Evolutionary conservation across 2,329 filamentous ascomycete genomes (phyloP), one percentile per base, ranked within the genome.

Genomic region (Exutisphaerella laricina): DNA sequence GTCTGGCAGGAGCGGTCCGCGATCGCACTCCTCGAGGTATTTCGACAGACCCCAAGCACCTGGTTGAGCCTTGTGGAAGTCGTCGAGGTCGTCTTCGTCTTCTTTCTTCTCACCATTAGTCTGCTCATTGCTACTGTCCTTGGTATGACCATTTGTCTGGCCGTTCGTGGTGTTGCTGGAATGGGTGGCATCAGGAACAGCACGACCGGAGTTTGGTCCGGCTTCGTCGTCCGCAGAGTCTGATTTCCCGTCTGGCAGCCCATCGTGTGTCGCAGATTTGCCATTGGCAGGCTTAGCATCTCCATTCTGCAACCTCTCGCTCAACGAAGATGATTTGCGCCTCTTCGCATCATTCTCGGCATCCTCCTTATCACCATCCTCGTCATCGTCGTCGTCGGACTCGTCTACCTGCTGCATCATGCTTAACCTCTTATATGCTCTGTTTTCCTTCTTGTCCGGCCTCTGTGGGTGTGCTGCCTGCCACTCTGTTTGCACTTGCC

Each of bases 401-500:
- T 41, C 38, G 1, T 37, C 32, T n/a, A 36, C 23, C 22, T 38
- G 35, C 21, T 51, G 40, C 50, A 55, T 51, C 37, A 48, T 29
- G 32, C 43, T 49, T 39, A 62, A 31, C 39, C 50, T 45, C 46
- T 57, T 54, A 29, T 49, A 55, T 2, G 70, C 68, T 10, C 69
- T 68, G 5, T 65, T 67, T 1, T 72, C 68, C 22, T 75, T 57
- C 6, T 78, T 77, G 46, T 62, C 59, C 16, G 58, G 47, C 30
- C 58, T 70, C 61, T 82, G 79, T 46, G 71, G 74, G 10, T 67
- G 64, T 4, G 75, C 72, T 1, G 71, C 69, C 22, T 82, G 70
- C 83, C 82, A 87, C 64, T 89, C 82, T 46, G 73, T 72, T 59
- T 88, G 85, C 8, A 88, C 76, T 31, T 77, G 74, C 39, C 84